Evolutionary conservation across 371 early-diverging fungal genomes (phyloP), one percentile per base, ranked within the genome.

Genomic region (Batrachochytrium dendrobatidis): DNA sequence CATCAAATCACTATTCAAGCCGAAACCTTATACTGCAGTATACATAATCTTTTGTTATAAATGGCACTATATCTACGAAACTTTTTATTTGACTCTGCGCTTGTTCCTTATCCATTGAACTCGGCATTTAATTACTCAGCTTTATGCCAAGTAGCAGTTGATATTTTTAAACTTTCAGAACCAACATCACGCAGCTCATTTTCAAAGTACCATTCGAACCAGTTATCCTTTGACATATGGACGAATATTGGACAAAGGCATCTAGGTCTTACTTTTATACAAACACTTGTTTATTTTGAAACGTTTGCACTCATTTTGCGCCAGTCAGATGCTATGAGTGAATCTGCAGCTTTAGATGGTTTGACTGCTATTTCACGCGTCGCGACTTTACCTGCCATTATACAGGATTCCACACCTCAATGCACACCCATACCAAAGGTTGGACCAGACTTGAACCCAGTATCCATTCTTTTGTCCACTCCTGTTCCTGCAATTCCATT

Each of bases 51-150:
- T 20, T 20, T 15, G 17, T 39, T 39, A 20, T 34, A n/a, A 7
- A 55, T 55, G 55, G 55, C 55, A 15, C 55, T 55, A 5, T 34
- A 55, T 24, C 39, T 55, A 22, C 50, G 32, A 7, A 28, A 55
- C 39, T 15, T 22, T 29, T 35, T 48, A 17, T 24, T 31, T 29
- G 55, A 55, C 34, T 10, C n/a, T 12, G 31, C 31, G 3, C 55
- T 55, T 5, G 24, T 55, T 17, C 34, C 55, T 12, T 55, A 24
- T 8, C 31, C 34, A 4, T 20, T 12, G 18, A 17, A 26, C 33
- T 4, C 55, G 17, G 12, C 33, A 7, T 35, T 31, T 33, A 26
- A 55, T 44, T 34, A n/a, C 39, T 3, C n/a, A 3, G 24, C 35
- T 20, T 44, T 55, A 15, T 33, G 28, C 34, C 24, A 55, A 12